Evolutionary conservation across 2,329 filamentous ascomycete genomes (phyloP).

Genomic region (Decorospora gaudefroyi): DNA sequence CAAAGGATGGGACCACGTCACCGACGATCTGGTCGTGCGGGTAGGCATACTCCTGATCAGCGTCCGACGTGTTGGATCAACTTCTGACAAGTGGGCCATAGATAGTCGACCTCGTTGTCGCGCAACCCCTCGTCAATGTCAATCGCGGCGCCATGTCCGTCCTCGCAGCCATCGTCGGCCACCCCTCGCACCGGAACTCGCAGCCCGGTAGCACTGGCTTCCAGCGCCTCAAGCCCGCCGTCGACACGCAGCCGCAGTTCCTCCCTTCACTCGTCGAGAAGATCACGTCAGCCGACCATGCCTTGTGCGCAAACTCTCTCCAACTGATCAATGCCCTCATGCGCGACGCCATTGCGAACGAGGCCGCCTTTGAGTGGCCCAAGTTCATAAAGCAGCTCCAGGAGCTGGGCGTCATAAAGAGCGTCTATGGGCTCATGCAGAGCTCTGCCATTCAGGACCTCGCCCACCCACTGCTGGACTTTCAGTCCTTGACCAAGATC

Average conservation of each 20-base stretch:
- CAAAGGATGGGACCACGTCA: conserved; percentile 94
- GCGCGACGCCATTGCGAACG: conserved; percentile 82
- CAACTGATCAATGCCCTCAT: conserved; percentile 96
- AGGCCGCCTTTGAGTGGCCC: conserved; percentile 83
- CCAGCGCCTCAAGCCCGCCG: conserved; percentile 85
- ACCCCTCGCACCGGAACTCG: conserved; percentile 65
- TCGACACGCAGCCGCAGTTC: conserved; percentile 90
- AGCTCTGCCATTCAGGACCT: conserved; percentile 89
- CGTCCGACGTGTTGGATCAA: no score
- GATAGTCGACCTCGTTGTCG: conserved; percentile 91
- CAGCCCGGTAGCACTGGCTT: conserved; percentile 77
- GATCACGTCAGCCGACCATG: conserved; percentile 91
- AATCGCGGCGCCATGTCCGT: conserved; percentile 96
- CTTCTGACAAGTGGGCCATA: conserved; percentile 39
- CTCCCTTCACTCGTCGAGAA: conserved; percentile 91
- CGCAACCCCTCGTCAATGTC: conserved; percentile 95
- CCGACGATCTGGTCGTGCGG: conserved; percentile 70
- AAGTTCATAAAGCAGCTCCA: conserved; percentile 93
- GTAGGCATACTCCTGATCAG: conserved; percentile 49
- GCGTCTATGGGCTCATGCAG: conserved; percentile 90
- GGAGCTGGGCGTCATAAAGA: conserved; percentile 88
- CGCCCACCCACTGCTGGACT: conserved; percentile 87
- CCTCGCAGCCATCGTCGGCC: conserved; percentile 87
- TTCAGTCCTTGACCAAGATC: conserved; percentile 88
- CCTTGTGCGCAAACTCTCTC: conserved; percentile 90